phyloP scores from a whole-genome alignment of 768 basidiomycete genomes.

The Leccinum subtestaceum region DNA sequence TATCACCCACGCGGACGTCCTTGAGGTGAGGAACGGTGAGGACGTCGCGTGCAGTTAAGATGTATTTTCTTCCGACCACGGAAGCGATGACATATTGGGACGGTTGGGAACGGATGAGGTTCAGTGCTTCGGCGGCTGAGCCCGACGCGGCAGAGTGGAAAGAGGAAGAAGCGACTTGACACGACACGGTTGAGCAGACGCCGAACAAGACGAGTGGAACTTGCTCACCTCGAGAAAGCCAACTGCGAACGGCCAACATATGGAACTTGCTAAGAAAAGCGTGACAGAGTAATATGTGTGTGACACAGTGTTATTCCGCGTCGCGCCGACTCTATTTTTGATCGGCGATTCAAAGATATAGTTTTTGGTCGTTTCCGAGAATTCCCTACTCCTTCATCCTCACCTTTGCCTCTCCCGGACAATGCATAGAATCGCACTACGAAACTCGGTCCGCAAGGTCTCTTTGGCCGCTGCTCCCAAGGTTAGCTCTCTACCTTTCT shows the following conservation, averaged over 20 bases:
- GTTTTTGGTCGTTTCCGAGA: constrained; percentile 36
- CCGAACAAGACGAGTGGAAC: neutral
- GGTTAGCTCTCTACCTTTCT: constrained; percentile 39
- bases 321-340: constrained; percentile 17
- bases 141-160: constrained; percentile 34
- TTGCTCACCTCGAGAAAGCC: constrained; percentile 24
- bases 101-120: constrained; percentile 85
- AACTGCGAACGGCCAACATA: constrained; percentile 14
- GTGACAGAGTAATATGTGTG: constrained; percentile 1
- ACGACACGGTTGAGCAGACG: constrained; percentile 10
- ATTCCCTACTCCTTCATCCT: constrained; percentile 41
- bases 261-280: neutral
- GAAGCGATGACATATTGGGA: constrained; percentile 90
- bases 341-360: constrained; percentile 30
- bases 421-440: constrained; percentile 84
- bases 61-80: constrained; percentile 82
- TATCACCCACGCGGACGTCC: constrained; percentile 81
- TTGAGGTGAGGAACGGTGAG: constrained; percentile 92
- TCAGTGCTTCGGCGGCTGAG: constrained; percentile 62
- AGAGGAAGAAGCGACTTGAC: constrained; percentile 23
- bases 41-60: constrained; percentile 86
- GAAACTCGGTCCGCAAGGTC: constrained; percentile 79
- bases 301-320: constrained; percentile 6
- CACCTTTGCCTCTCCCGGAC: constrained; percentile 45
- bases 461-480: constrained; percentile 64